A percentile compares a stretch with the other conserved stretches of the same genome.
These are phyloP conservation scores for Aspergillus luchuensis DNA, from an alignment of 2,329 filamentous ascomycete species.

Conservation along the genomic window DNA sequence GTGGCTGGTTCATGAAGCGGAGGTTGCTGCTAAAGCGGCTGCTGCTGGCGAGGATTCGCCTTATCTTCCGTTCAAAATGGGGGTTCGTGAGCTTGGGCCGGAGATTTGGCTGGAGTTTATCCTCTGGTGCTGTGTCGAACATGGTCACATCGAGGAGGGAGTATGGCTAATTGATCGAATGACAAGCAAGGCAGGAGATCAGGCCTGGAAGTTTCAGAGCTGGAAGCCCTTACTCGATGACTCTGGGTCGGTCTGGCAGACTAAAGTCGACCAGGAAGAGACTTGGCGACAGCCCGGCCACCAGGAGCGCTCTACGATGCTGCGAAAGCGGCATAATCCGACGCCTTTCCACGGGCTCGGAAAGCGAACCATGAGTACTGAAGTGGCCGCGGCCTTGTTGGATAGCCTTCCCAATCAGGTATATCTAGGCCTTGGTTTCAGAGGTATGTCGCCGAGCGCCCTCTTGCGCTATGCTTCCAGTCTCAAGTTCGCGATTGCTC, in stretches of 20 bases:
- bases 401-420: constrained; percentile 54
- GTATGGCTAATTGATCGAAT: constrained; percentile 42
- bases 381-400: constrained; percentile 59
- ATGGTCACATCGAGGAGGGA: constrained; percentile 46
- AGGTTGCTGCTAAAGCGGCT: constrained; percentile 39
- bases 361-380: constrained; percentile 56
- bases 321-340: constrained; percentile 20
- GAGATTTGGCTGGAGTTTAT: constrained; percentile 54
- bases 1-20: constrained; percentile 46
- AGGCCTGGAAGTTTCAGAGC: constrained; percentile 45
- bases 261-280: constrained; percentile 39
- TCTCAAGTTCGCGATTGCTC: constrained; percentile 23
- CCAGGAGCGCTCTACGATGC: constrained; percentile 11
- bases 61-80: constrained; percentile 43
- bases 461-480: constrained; percentile 25
- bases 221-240: constrained; percentile 39
- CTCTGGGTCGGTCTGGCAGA: constrained; percentile 32
- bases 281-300: constrained; percentile 38
- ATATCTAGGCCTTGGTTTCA: constrained; percentile 42
- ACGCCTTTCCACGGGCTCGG: constrained; percentile 45
- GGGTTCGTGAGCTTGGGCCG: constrained; percentile 47
- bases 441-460: constrained; percentile 36
- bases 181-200: constrained; percentile 25
- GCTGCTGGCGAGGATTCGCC: constrained; percentile 43
- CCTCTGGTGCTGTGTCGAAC: constrained; percentile 54